These are phyloP conservation scores for Malbranchea cinnamomea DNA, from an alignment of 2,329 filamentous ascomycete species.

Conservation along the genomic window DNA sequence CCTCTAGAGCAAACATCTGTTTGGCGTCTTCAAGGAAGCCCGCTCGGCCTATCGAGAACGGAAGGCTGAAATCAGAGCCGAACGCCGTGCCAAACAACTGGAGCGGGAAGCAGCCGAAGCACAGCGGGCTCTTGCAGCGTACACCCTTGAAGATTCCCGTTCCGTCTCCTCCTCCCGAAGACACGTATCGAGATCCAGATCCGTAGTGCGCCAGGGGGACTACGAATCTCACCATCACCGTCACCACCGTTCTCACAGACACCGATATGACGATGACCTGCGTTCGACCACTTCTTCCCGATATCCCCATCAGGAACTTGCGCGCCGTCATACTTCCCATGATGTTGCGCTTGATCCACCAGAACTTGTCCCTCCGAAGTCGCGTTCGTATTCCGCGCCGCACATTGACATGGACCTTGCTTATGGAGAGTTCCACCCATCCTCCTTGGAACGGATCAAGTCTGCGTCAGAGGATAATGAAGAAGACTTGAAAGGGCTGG, in stretches of 20 bases:
- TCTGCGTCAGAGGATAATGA: conserved; percentile 32
- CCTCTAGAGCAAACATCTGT: conserved; percentile 67
- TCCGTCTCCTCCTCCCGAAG: conserved; percentile 29
- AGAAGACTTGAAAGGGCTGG: conserved; percentile 49
- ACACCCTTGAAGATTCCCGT: conserved; percentile 33
- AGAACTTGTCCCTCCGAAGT: conserved; percentile 5
- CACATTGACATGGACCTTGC: conserved; percentile 77
- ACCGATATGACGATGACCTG: conserved; percentile 18
- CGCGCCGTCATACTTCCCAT: conserved; percentile 26
- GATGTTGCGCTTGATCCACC: conserved; percentile 13
- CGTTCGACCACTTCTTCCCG: conserved; percentile 13
- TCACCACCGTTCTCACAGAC: conserved; percentile 11
- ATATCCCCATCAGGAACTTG: conserved; percentile 13
- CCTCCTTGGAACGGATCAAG: conserved; percentile 32
- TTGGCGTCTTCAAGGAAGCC: conserved; percentile 84
- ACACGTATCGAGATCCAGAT: conserved; percentile 24
- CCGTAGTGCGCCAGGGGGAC: conserved; percentile 12
- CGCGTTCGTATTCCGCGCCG: conserved; percentile 14
- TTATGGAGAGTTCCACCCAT: conserved; percentile 70
- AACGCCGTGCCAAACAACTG: conserved; percentile 44
- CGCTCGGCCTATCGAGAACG: conserved; percentile 76
- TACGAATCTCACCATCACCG: conserved; percentile 12
- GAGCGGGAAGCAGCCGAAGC: conserved; percentile 47
- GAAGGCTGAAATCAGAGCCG: conserved; percentile 64
- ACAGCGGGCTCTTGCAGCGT: conserved; percentile 41